These are phyloP conservation scores for Paecilomyces variotii DNA, from an alignment of 2,329 filamentous ascomycete species.

Conservation along the genomic window DNA sequence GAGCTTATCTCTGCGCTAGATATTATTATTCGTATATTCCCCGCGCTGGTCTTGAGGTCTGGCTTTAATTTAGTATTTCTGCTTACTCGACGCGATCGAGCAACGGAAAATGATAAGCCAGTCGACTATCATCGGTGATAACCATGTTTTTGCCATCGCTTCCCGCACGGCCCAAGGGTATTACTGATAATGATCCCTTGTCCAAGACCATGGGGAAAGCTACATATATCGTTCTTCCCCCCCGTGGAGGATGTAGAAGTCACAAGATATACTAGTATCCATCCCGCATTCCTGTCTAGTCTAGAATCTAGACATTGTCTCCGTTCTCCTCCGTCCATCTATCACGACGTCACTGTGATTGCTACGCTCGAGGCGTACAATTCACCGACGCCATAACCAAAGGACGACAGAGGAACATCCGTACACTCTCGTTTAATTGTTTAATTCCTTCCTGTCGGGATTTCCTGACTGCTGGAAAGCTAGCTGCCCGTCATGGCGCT, in stretches of 20 bases:
- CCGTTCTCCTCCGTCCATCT: background rate
- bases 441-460: background rate
- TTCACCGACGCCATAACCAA: background rate
- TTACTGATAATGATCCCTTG: background rate
- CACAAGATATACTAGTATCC: too few relatives aligned
- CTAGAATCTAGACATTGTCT: background rate
- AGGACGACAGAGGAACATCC: background rate
- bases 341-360: background rate
- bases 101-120: slow-evolving; percentile 2
- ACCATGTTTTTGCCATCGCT: background rate
- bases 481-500: slow-evolving; percentile 11
- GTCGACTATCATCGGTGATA: background rate
- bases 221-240: background rate
- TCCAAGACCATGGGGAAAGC: background rate
- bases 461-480: background rate
- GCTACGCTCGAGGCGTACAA: background rate
- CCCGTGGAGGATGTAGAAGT: background rate
- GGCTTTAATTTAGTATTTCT: background rate
- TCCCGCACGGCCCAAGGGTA: background rate
- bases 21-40: too few relatives aligned
- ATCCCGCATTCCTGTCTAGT: too few relatives aligned
- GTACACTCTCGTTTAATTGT: background rate
- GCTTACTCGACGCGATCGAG: slow-evolving; percentile 11
- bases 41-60: background rate
- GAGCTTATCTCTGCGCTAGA: background rate